Percentiles rank a stretch among this genome's conserved stretches.
phyloP scores from a whole-genome alignment of 2,329 filamentous ascomycete genomes.

The Parastagonospora nodorum region DNA sequence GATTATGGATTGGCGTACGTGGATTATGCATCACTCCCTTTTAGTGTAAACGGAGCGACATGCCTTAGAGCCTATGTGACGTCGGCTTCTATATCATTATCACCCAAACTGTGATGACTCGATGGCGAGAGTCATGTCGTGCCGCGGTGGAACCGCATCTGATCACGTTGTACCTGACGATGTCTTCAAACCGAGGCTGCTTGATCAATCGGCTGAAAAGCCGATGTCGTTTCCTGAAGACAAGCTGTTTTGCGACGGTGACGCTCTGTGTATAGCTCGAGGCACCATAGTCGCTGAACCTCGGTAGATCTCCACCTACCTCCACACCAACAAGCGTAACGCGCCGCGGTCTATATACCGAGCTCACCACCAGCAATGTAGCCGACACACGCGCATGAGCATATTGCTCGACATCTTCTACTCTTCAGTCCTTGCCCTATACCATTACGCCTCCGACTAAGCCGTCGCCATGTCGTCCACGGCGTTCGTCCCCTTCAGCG shows the following conservation, averaged over 20 bases:
- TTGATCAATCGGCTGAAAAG: too few relatives aligned
- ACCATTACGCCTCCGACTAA: not conserved
- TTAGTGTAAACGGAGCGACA: too few relatives aligned
- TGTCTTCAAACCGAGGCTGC: too few relatives aligned
- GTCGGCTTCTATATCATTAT: too few relatives aligned
- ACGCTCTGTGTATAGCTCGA: too few relatives aligned
- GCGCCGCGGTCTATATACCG: slow-evolving; percentile 6
- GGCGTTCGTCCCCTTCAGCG: slow-evolving; percentile 67
- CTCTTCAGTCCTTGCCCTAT: not conserved
- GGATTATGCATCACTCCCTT: too few relatives aligned
- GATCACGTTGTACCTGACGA: not conserved
- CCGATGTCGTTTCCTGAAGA: too few relatives aligned
- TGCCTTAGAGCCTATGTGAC: too few relatives aligned
- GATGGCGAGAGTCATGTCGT: not conserved
- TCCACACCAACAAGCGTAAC: slow-evolving; percentile 1
- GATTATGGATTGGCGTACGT: too few relatives aligned
- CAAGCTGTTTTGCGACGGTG: too few relatives aligned
- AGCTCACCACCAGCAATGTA: slow-evolving; percentile 9
- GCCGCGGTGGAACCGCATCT: not conserved
- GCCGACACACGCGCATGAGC: not conserved
- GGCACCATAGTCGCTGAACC: too few relatives aligned
- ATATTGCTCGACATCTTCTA: not conserved
- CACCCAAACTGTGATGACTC: not conserved
- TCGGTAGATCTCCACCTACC: slow-evolving; percentile 9
- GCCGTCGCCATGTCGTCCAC: slow-evolving; percentile 33